phyloP scores from a whole-genome alignment of 1,139 yeast species.

The Candida neerlandica region DNA sequence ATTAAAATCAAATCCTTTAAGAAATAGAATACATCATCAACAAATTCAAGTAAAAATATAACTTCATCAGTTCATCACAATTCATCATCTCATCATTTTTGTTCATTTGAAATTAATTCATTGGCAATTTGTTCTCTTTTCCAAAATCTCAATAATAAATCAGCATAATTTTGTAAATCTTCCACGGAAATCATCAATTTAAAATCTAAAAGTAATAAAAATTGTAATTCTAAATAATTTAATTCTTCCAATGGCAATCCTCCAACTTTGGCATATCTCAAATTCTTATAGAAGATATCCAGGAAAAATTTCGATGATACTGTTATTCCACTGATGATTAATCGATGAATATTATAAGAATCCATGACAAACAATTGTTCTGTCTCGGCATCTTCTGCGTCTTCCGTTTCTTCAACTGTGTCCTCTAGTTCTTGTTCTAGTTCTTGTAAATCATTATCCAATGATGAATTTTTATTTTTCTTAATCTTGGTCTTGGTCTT shows the following conservation, averaged over 20 bases:
- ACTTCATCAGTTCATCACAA: background rate
- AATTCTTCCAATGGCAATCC: slow-evolving; percentile 94
- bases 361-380: slow-evolving; percentile 89
- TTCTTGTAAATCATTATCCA: too few relatives aligned
- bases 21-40: background rate
- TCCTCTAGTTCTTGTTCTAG: slow-evolving; percentile 18
- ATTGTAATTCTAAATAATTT: slow-evolving; percentile 89
- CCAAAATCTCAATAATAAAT: slow-evolving; percentile 83
- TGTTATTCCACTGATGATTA: slow-evolving; percentile 94
- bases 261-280: slow-evolving; percentile 96
- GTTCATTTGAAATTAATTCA: slow-evolving; percentile 29
- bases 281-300: slow-evolving; percentile 93
- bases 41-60: background rate
- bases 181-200: slow-evolving; percentile 85
- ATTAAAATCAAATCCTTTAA: too few relatives aligned
- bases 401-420: slow-evolving; percentile 10
- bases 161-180: slow-evolving; percentile 90
- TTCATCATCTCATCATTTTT: slow-evolving; percentile 2
- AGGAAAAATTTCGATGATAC: slow-evolving; percentile 94
- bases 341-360: slow-evolving; percentile 90
- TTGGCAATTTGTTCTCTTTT: slow-evolving; percentile 57
- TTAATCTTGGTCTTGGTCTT: too few relatives aligned
- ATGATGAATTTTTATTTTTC: too few relatives aligned
- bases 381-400: slow-evolving; percentile 19
- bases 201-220: slow-evolving; percentile 81